These are phyloP conservation scores for Kwoniella dejecticola DNA, from an alignment of 768 basidiomycete species.

Conservation along the genomic window DNA sequence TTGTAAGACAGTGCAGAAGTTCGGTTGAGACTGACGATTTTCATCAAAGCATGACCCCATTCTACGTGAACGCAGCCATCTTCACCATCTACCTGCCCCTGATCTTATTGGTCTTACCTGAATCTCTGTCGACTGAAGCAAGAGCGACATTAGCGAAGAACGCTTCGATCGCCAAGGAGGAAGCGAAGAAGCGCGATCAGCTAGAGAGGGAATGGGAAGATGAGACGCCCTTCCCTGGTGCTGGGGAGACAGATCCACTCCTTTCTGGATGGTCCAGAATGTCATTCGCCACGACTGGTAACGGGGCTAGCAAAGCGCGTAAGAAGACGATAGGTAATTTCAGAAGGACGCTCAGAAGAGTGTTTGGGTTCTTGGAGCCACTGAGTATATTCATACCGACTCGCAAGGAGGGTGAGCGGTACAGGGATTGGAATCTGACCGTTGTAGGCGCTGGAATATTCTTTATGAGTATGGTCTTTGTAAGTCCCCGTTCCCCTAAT, in stretches of 20 bases:
- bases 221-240: constrained; percentile 21
- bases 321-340: constrained; percentile 43
- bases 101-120: constrained; percentile 64
- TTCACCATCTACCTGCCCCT: constrained; percentile 66
- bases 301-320: constrained; percentile 19
- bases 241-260: constrained; percentile 17
- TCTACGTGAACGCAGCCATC: constrained; percentile 65
- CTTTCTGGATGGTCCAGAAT: constrained; percentile 40
- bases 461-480: constrained; percentile 66
- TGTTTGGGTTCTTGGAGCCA: constrained; percentile 64
- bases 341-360: constrained; percentile 53
- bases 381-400: constrained; percentile 70
- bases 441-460: constrained; percentile 68
- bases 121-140: constrained; percentile 64
- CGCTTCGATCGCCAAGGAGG: constrained; percentile 30
- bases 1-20: neutral
- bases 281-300: constrained; percentile 6
- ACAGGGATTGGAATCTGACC: constrained; percentile 74
- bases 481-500: constrained; percentile 54
- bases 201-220: constrained; percentile 53
- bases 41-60: constrained; percentile 61
- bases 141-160: constrained; percentile 40
- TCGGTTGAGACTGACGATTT: neutral
- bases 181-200: constrained; percentile 33
- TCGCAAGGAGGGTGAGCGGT: constrained; percentile 52